Base-by-base conservation (phyloP, 2,329 filamentous ascomycete species). In the Fusarium phyllophilum region DNA sequence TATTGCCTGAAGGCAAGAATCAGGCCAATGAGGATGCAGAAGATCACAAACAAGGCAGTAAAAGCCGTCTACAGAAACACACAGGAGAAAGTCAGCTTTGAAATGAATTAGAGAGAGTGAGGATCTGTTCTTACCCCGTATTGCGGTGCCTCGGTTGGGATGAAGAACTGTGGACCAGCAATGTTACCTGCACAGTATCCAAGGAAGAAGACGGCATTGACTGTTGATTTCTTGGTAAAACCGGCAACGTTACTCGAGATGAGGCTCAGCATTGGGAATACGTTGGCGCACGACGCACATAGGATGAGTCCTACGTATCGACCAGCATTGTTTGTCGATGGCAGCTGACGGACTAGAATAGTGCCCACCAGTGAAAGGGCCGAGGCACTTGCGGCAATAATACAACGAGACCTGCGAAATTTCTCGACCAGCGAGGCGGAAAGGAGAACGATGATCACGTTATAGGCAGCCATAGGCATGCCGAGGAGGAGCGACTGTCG, bases 41-140 rank as follows among this genome's bases (percentile, higher is more conserved):
- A 49, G 10, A 49, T 49, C 3, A n/a, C 46, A 49, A 49, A 49
- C 11, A 49, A 18, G 22, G 46, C 46, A 12, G 20, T 49, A 17
- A 49, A 49, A n/a, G 29, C 46, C 14, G 46, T 49, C 46, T 49
- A 13, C 14, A 29, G 11, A 1, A 6, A 26, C 11, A 2, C n/a
- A 2, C 42, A 6, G 17, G 26, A 18, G 10, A 4, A n/a, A n/a
- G 10, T 49, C 14, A 49, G 46, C 26, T 0, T 12, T n/a, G 0
- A 2, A 4, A 8, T 17, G 5, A 6, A 6, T 4, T 2, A 31
- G 29, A 17, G 20, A 2, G 7, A 6, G 46, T 8, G 7, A 31
- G 7, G 2, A 6, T 13, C 0, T 12, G 8, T 49, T 18, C 46
- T 8, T n/a, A 49, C 20, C 7, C 5, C 3, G 14, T 49, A 49